A percentile compares a stretch with the other conserved stretches of the same genome.
Conservation (phyloP, 1,284 basidiomycete genomes). For the Bjerkandera adusta region DNA sequence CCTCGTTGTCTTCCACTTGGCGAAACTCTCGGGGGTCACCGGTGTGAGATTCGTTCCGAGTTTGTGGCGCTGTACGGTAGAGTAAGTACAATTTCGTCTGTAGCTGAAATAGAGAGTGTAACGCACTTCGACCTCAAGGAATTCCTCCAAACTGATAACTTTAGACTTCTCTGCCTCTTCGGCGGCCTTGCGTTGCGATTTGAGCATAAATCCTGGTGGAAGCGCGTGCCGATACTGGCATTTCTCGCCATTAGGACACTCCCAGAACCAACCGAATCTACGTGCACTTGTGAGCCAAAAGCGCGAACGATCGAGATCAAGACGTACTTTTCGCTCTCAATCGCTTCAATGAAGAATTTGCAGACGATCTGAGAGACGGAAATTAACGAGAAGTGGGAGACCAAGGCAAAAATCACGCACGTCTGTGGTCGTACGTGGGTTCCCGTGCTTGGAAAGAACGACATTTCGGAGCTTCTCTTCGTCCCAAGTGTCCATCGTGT, state of each 20-base stretch:
- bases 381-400: constrained; percentile 3
- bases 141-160: constrained; percentile 93
- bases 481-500: constrained; percentile 99
- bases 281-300: constrained; percentile 4
- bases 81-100: background rate
- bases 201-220: constrained; percentile 94
- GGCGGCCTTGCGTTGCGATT: constrained; percentile 84
- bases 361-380: constrained; percentile 78
- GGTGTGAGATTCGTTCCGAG: constrained; percentile 90
- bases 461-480: constrained; percentile 89
- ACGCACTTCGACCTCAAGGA: constrained; percentile 92
- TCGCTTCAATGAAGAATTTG: constrained; percentile 96
- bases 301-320: constrained; percentile 2
- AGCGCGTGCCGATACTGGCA: constrained; percentile 97
- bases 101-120: background rate
- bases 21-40: constrained; percentile 93
- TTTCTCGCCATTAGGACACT: constrained; percentile 83
- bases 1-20: constrained; percentile 92
- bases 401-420: constrained; percentile 41
- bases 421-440: constrained; percentile 91
- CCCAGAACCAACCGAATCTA: constrained; percentile 93
- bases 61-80: constrained; percentile 80
- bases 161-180: constrained; percentile 88
- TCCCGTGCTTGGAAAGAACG: constrained; percentile 86
- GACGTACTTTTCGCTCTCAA: constrained; percentile 85